Conservation (phyloP, 495 filamentous ascomycete genomes). For the Podospora conica region DNA sequence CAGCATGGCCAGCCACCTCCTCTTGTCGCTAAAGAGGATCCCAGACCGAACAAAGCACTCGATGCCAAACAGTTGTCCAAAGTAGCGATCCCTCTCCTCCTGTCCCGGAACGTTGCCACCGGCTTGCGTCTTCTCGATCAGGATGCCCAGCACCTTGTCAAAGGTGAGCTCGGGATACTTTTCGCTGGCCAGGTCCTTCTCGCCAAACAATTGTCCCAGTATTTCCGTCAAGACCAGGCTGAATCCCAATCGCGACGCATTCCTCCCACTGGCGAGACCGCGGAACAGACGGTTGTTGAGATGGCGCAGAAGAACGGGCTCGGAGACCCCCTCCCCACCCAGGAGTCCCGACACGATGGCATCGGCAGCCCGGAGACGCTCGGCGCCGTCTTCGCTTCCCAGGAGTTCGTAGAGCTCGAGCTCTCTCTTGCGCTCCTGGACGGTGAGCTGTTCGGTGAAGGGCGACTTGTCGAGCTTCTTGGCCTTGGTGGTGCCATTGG, state of each 20-base stretch:
- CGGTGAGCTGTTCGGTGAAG: constrained; percentile 38
- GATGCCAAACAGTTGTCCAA: constrained; percentile 80
- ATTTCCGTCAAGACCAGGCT: constrained; percentile 84
- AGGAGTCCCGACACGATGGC: constrained; percentile 44
- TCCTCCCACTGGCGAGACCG: constrained; percentile 82
- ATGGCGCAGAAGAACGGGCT: constrained; percentile 45
- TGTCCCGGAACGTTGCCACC: constrained; percentile 61
- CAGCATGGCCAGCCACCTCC: constrained; percentile 58
- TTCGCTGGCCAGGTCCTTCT: constrained; percentile 32
- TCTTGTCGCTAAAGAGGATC: constrained; percentile 55
- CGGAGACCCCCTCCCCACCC: constrained; percentile 33
- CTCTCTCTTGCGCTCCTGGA: constrained; percentile 42
- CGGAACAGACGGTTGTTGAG: constrained; percentile 66
- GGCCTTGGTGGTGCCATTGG: constrained; percentile 22
- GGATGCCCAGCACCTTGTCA: constrained; percentile 54
- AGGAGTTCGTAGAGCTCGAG: constrained; percentile 47
- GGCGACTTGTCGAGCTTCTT: constrained; percentile 38
- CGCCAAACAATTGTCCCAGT: constrained; percentile 54
- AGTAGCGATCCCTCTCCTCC: constrained; percentile 77
- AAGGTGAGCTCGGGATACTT: constrained; percentile 48
- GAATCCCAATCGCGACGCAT: constrained; percentile 86
- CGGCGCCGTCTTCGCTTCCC: constrained; percentile 43
- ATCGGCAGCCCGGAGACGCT: constrained; percentile 46
- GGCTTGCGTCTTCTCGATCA: constrained; percentile 61
- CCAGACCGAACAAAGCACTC: constrained; percentile 76